Percentiles rank a stretch among this genome's conserved stretches.
phyloP scores from a whole-genome alignment of 176 grass and related monocot species.

The Cenchrus americanus region DNA sequence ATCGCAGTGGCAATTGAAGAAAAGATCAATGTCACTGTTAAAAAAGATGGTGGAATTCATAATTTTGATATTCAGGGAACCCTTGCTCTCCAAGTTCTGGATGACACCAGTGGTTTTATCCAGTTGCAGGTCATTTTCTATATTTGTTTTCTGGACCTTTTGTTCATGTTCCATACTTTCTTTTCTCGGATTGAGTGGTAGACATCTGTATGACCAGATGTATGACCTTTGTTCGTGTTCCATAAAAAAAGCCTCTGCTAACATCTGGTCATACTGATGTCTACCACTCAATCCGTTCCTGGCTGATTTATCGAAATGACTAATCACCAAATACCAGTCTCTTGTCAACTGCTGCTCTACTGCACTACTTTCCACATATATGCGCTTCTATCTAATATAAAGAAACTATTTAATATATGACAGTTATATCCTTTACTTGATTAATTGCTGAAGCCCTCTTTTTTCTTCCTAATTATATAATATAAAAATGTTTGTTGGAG shows the following conservation, averaged over 20 bases:
- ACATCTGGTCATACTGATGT: not conserved
- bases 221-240: not conserved
- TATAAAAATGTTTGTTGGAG: conserved; percentile 1
- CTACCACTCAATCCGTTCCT: not conserved
- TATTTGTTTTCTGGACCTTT: conserved; percentile 13
- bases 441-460: not conserved
- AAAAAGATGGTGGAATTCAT: conserved; percentile 73
- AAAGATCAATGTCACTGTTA: conserved; percentile 65
- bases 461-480: not conserved
- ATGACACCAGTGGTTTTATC: conserved; percentile 74
- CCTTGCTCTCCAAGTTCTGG: conserved; percentile 87
- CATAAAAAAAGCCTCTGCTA: conserved; percentile 4
- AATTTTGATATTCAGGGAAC: conserved; percentile 92
- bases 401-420: no score
- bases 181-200: no score
- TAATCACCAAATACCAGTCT: no score
- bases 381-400: no score
- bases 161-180: not conserved
- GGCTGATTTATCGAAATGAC: no score
- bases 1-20: conserved; percentile 86
- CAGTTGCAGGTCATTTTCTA: conserved; percentile 81
- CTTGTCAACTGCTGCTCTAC: no score
- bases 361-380: no score
- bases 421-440: no score
- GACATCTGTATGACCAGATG: no score